phyloP scores from a whole-genome alignment of 768 basidiomycete species.

The Xanthoconium stramineum region DNA sequence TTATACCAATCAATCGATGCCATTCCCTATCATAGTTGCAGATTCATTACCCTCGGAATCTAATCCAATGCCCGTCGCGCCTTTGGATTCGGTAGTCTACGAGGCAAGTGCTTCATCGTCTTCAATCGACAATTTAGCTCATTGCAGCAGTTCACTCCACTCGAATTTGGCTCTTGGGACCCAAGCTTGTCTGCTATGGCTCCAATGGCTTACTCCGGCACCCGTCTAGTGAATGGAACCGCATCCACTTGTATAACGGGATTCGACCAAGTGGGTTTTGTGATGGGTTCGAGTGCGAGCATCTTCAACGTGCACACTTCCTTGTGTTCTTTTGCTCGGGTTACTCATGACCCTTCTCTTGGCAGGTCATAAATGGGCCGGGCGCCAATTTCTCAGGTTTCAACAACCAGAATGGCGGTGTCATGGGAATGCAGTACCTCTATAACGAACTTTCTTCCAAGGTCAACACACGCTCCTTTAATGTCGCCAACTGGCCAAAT shows the following conservation, averaged over 20 bases:
- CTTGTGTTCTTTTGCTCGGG: background rate
- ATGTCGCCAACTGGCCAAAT: conserved; percentile 71
- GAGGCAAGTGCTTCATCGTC: conserved; percentile 41
- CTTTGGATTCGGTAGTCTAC: conserved; percentile 49
- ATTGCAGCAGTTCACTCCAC: conserved; percentile 48
- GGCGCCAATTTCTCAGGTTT: conserved; percentile 35
- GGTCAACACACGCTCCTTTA: conserved; percentile 50
- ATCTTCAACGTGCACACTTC: conserved; percentile 52
- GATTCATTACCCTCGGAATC: conserved; percentile 50
- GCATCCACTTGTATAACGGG: conserved; percentile 65
- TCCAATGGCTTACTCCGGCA: conserved; percentile 63
- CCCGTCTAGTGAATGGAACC: conserved; percentile 54
- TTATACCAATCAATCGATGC: conserved; percentile 48
- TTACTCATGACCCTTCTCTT: conserved; percentile 1
- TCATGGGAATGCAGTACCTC: conserved; percentile 41
- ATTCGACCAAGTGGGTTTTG: conserved; percentile 71
- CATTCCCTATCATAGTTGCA: conserved; percentile 66
- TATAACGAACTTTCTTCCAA: conserved; percentile 42
- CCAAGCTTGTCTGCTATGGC: conserved; percentile 68
- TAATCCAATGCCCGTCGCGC: conserved; percentile 38
- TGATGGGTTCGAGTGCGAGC: conserved; percentile 74
- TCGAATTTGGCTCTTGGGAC: conserved; percentile 74
- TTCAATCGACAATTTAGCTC: conserved; percentile 5
- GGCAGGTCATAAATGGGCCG: conserved; percentile 49
- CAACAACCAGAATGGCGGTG: conserved; percentile 8